Percentiles rank a stretch among this genome's conserved stretches.
These are phyloP conservation scores for Grigorovia humatica DNA, from an alignment of 805 yeast species.

Conservation along the genomic window DNA sequence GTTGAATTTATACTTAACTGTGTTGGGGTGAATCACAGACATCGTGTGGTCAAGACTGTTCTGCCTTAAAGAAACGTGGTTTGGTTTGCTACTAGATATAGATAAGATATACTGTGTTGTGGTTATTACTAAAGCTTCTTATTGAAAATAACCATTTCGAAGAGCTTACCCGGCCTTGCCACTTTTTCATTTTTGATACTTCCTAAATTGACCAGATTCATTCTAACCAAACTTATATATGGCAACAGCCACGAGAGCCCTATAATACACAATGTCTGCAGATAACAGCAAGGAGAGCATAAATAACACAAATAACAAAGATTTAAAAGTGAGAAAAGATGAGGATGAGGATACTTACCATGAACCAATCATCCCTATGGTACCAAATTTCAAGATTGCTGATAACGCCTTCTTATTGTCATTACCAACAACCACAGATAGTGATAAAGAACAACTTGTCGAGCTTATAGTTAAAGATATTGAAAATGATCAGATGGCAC, in stretches of 20 bases:
- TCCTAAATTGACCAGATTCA: too few species aligned
- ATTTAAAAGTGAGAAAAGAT: background rate
- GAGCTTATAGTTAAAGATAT: slow-evolving; percentile 34
- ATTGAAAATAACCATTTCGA: background rate
- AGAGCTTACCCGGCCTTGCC: background rate
- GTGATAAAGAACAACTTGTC: slow-evolving; percentile 26
- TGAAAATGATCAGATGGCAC: slow-evolving; percentile 57
- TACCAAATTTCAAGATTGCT: slow-evolving; percentile 79
- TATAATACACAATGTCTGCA: background rate
- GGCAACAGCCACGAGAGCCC: background rate
- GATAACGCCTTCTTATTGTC: slow-evolving; percentile 62
- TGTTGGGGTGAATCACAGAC: slow-evolving; percentile 34
- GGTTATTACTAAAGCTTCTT: background rate
- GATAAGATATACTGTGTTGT: background rate
- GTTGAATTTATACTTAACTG: slow-evolving; percentile 38
- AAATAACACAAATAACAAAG: background rate
- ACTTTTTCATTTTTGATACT: background rate
- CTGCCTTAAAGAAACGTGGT: too few species aligned
- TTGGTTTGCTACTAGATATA: too few species aligned
- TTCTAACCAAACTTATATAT: too few species aligned
- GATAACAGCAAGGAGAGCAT: background rate
- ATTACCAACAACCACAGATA: slow-evolving; percentile 17
- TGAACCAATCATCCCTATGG: slow-evolving; percentile 30
- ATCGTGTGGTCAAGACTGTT: slow-evolving; percentile 8
- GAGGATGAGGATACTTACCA: slow-evolving; percentile 15